phyloP scores from a whole-genome alignment of 345 rosid genomes.

The Populus tremula region DNA sequence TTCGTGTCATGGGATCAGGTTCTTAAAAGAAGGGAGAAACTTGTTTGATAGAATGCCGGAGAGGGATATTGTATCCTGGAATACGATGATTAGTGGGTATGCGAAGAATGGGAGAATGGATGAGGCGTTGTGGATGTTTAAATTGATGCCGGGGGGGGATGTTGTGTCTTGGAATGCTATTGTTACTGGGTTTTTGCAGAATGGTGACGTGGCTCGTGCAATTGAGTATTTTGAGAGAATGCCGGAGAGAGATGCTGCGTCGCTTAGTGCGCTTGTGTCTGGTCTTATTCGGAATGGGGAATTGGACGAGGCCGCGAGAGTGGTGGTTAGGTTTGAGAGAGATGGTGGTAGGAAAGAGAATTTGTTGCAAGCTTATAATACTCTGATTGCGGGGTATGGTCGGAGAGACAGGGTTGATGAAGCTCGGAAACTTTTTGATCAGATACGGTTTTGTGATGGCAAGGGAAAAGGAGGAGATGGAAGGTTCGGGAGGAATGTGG shows the following conservation, averaged over 20 bases:
- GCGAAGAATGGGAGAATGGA: conserved; percentile 53
- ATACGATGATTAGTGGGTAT: conserved; percentile 77
- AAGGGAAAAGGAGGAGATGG: conserved; percentile 12
- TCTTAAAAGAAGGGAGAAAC: conserved; percentile 45
- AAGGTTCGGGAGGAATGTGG: conserved; percentile 43
- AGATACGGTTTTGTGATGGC: conserved; percentile 33
- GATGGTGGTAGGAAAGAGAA: conserved; percentile 28
- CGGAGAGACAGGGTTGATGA: conserved; percentile 51
- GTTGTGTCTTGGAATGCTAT: conserved; percentile 55
- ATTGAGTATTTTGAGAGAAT: conserved; percentile 47
- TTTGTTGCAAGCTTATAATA: conserved; percentile 59
- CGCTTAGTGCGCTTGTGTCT: conserved; percentile 53
- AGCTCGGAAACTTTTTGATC: conserved; percentile 58
- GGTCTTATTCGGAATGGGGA: conserved; percentile 60
- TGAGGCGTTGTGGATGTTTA: conserved; percentile 51
- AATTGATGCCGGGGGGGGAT: conserved; percentile 52
- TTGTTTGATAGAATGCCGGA: conserved; percentile 67
- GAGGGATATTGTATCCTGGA: conserved; percentile 60
- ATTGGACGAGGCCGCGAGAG: conserved; percentile 52
- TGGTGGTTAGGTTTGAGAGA: conserved; percentile 35
- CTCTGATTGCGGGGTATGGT: conserved; percentile 75
- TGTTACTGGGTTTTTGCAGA: conserved; percentile 57
- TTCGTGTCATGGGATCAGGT: conserved; percentile 42
- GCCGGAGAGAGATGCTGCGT: conserved; percentile 50
- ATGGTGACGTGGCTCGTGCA: conserved; percentile 45